Evolutionary conservation across 345 rosid genomes (phyloP), one percentile per base, ranked within the genome.

Genomic region (Bruguiera sexangula): DNA sequence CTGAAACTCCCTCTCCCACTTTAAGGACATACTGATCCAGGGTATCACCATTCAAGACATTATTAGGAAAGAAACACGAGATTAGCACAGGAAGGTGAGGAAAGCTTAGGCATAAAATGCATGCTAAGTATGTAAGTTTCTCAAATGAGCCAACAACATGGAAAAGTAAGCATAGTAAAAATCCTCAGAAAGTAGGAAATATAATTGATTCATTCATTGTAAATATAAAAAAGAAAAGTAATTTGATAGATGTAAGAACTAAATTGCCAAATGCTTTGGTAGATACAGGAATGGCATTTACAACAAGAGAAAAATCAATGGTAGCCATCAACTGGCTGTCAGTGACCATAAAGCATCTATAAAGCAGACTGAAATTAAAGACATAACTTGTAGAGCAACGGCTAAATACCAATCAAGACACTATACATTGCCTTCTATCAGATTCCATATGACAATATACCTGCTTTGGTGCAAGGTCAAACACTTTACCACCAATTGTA

Each of bases 1-100:
- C 76, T n/a, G 76, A 34, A 58, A 18, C 66, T 63, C 80, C 80
- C 20, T 72, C 69, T 64, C 76, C 80, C 52, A 77, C 80, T 72
- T 77, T 68, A 32, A 77, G 80, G 36, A 77, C 36, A 30, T 77
- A 77, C 80, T 77, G 73, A 56, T 58, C 68, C 71, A 31, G 20
- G 19, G 43, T 22, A 62, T 31, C 68, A 20, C 16, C 69, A 63
- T 37, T 43, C 36, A 22, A 34, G 29, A 30, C 27, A 18, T 68
- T 62, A 19, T 20, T 3, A 21, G 30, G 50, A 4, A 48, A n/a
- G n/a, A 11, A 24, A 60, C 60, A 56, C 3, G 29, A 24, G 60
- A 56, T 56, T 56, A 56, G 19, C 31, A 22, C 18, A 56, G 16
- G 18, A 24, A 56, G 31, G 6, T 1, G 24, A 24, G 60, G 29